Conservation (phyloP, 805 yeast genomes). For the Saccharomycopsis olivae region DNA sequence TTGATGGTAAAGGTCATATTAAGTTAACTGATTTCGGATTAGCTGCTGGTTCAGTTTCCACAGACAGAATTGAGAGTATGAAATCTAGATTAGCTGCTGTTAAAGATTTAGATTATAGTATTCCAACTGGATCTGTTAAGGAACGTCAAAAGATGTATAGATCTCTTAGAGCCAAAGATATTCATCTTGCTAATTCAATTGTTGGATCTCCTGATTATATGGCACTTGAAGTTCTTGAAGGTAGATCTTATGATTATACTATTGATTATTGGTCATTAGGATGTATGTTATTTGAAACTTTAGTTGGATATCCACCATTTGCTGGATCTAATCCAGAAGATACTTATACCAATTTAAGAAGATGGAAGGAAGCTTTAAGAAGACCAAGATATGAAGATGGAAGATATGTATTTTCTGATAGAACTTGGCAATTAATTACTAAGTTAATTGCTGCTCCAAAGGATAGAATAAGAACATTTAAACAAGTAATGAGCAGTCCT, state of each 20-base stretch:
- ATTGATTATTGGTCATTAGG: slow-evolving; percentile 99
- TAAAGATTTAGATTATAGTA: slow-evolving; percentile 61
- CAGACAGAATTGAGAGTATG: slow-evolving; percentile 90
- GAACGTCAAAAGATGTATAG: slow-evolving; percentile 86
- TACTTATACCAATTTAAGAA: slow-evolving; percentile 84
- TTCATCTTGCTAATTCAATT: slow-evolving; percentile 85
- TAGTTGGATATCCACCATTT: slow-evolving; percentile 96
- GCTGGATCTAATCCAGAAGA: slow-evolving; percentile 91
- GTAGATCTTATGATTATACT: slow-evolving; percentile 86
- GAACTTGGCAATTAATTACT: slow-evolving; percentile 87
- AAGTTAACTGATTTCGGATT: slow-evolving; percentile 93
- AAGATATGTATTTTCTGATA: slow-evolving; percentile 82
- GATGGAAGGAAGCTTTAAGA: slow-evolving; percentile 81
- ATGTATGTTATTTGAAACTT: slow-evolving; percentile 91
- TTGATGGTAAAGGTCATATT: slow-evolving; percentile 84
- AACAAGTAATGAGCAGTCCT: slow-evolving; percentile 67
- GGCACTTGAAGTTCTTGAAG: slow-evolving; percentile 96
- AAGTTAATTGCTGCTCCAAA: slow-evolving; percentile 73
- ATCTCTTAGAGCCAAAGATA: slow-evolving; percentile 60
- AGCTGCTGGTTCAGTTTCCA: slow-evolving; percentile 92
- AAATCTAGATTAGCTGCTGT: slow-evolving; percentile 56
- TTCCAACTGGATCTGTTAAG: slow-evolving; percentile 55
- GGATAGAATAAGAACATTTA: slow-evolving; percentile 64
- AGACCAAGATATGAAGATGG: slow-evolving; percentile 92
- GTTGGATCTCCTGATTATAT: slow-evolving; percentile 98